phyloP scores from a whole-genome alignment of 495 filamentous ascomycete species.

The Haplographium delicatum region DNA sequence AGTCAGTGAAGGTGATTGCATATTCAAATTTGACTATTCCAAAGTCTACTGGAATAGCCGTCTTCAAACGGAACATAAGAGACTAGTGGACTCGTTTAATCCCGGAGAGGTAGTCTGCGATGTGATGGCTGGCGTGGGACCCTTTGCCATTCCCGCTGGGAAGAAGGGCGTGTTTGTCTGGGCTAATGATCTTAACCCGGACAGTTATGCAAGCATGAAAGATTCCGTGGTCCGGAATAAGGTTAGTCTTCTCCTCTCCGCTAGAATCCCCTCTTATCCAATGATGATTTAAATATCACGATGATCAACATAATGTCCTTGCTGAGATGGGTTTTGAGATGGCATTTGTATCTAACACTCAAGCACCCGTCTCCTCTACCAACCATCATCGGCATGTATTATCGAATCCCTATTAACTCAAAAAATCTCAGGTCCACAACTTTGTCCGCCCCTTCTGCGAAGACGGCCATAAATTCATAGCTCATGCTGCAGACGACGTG shows the following conservation, averaged over 20 bases:
- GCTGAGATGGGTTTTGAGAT: too few species aligned
- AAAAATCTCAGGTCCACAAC: constrained; percentile 57
- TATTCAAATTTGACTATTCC: constrained; percentile 66
- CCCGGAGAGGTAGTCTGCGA: constrained; percentile 88
- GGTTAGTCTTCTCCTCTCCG: constrained; percentile 32
- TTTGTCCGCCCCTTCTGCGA: constrained; percentile 74
- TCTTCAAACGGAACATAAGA: constrained; percentile 79
- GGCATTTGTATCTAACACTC: background rate
- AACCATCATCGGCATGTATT: too few species aligned
- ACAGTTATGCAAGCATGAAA: constrained; percentile 66
- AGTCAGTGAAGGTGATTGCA: constrained; percentile 57
- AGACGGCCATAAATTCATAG: constrained; percentile 81
- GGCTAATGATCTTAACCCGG: constrained; percentile 96
- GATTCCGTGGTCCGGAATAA: constrained; percentile 74
- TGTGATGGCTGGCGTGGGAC: constrained; percentile 96
- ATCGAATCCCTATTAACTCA: too few species aligned
- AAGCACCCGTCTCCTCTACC: too few species aligned
- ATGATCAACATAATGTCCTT: constrained; percentile 15
- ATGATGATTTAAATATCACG: constrained; percentile 21
- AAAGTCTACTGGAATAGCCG: constrained; percentile 98
- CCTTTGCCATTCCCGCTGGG: constrained; percentile 89
- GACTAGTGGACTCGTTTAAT: constrained; percentile 71
- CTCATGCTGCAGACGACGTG: constrained; percentile 55
- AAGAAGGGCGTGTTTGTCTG: constrained; percentile 89
- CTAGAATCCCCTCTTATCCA: background rate